Conservation (phyloP, 2,329 filamentous ascomycete genomes). For the Aspergillus oerlinghausenensis region DNA sequence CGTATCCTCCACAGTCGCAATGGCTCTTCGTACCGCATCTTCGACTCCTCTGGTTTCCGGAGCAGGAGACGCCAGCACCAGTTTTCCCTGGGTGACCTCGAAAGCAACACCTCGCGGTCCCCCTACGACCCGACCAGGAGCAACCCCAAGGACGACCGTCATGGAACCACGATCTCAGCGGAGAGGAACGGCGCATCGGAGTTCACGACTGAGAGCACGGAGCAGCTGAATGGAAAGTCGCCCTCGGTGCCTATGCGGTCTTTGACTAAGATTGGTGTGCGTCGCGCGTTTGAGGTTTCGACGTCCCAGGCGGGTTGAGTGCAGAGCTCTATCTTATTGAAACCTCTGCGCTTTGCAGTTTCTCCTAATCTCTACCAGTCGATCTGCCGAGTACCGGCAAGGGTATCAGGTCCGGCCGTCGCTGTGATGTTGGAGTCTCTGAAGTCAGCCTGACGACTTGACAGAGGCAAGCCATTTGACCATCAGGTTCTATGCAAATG, state of each 20-base stretch:
- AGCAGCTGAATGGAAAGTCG: neutral
- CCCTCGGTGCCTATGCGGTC: neutral
- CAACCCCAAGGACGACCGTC: neutral
- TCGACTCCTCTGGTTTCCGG: neutral
- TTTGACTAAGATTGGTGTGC: neutral
- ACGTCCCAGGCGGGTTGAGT: neutral
- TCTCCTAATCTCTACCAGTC: neutral
- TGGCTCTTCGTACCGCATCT: neutral
- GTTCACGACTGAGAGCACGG: neutral
- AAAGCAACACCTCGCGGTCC: neutral
- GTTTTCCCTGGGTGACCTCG: neutral
- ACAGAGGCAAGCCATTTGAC: no score
- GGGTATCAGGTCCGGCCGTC: neutral
- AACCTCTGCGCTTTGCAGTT: neutral
- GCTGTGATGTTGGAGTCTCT: no score
- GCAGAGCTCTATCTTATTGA: neutral
- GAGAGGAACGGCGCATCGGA: neutral
- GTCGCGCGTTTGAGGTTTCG: neutral
- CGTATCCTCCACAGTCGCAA: neutral
- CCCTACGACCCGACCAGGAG: neutral
- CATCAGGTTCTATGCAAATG: no score
- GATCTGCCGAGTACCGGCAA: no score
- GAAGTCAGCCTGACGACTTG: no score
- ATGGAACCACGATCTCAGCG: neutral
- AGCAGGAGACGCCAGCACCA: neutral